Evolutionary conservation across 208 protist genomes (phyloP).

Genomic region (Trypanosoma boissoni): DNA sequence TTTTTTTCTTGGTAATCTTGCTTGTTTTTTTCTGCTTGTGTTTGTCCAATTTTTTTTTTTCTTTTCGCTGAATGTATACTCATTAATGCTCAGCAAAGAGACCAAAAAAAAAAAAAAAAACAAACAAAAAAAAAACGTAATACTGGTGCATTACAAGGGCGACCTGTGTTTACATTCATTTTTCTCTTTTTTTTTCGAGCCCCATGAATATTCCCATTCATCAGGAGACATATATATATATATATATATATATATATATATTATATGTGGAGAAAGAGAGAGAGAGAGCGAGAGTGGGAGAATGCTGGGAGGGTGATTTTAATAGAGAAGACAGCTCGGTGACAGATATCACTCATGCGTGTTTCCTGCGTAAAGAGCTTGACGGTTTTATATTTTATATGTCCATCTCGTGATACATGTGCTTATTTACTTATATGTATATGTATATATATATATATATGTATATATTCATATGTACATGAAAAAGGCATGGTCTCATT

Average conservation of each 20-base stretch:
- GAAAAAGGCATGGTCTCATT: background rate
- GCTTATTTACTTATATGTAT: constrained; percentile 19
- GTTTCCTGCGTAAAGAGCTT: too few species aligned
- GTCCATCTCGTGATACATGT: background rate
- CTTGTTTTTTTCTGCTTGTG: too few species aligned
- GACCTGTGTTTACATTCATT: too few species aligned
- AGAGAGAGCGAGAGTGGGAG: constrained; percentile 3
- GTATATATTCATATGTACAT: constrained; percentile 6
- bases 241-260: constrained; percentile 13
- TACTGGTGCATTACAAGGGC: background rate
- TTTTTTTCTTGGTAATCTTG: too few species aligned
- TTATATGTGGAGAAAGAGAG: constrained; percentile 3
- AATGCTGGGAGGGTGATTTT: background rate
- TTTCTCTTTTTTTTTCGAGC: too few species aligned
- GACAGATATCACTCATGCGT: too few species aligned
- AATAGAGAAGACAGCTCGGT: constrained; percentile 21
- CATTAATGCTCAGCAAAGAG: too few species aligned
- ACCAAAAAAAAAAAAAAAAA: too few species aligned
- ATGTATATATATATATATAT: constrained; percentile 6
- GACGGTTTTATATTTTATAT: background rate
- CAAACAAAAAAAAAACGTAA: constrained; percentile 21
- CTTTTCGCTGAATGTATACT: too few species aligned
- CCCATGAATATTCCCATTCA: too few species aligned
- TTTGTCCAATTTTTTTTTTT: too few species aligned
- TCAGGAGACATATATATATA: too few species aligned